Evolutionary conservation across 2,329 filamentous ascomycete species (phyloP).

Genomic region (Ophiocordyceps unilateralis): DNA sequence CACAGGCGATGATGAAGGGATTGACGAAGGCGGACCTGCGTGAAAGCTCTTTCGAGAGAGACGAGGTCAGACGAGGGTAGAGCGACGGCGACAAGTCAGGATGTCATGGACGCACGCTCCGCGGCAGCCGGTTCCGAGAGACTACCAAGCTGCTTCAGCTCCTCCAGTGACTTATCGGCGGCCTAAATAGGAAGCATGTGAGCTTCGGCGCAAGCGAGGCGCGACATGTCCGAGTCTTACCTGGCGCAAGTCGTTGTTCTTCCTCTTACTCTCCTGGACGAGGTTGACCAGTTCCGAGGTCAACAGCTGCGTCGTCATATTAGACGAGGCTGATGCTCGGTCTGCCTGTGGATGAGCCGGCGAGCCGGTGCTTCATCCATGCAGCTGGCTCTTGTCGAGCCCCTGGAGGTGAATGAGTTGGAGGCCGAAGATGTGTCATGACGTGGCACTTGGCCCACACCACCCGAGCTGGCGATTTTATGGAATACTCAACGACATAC

Average conservation of each 20-base stretch:
- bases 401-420: background rate
- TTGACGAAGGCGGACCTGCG: slow-evolving; percentile 72
- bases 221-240: slow-evolving; percentile 24
- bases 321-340: slow-evolving; percentile 14
- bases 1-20: slow-evolving; percentile 85
- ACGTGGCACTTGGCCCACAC: background rate
- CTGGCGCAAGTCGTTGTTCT: slow-evolving; percentile 77
- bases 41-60: slow-evolving; percentile 48
- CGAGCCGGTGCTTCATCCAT: slow-evolving; percentile 9
- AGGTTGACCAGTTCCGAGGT: slow-evolving; percentile 77
- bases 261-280: slow-evolving; percentile 89
- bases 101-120: slow-evolving; percentile 13
- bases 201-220: background rate
- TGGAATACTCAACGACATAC: no score
- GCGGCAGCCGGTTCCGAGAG: slow-evolving; percentile 20
- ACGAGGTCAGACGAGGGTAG: slow-evolving; percentile 1
- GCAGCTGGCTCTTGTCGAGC: slow-evolving; percentile 5
- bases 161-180: slow-evolving; percentile 82
- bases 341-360: slow-evolving; percentile 10
- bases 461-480: no score
- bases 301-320: slow-evolving; percentile 83
- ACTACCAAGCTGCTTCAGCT: slow-evolving; percentile 44
- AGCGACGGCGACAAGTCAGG: background rate
- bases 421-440: background rate
- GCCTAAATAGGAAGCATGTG: slow-evolving; percentile 32